Percentiles rank a stretch among this genome's conserved stretches.
phyloP scores from a whole-genome alignment of 106 monocot genomes.

The Dioscorea dumetorum region DNA sequence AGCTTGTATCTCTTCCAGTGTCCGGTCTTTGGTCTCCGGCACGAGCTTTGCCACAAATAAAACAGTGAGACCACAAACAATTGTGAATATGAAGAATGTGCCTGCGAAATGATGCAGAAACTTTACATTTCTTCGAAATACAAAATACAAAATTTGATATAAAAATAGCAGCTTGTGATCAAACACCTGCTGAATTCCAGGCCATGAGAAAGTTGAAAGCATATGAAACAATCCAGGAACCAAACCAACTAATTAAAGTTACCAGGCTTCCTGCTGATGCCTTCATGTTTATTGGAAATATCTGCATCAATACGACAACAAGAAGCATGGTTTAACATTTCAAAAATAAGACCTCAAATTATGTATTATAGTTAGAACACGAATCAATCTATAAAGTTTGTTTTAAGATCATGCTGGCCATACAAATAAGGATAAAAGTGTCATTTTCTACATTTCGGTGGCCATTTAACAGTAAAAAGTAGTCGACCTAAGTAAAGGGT shows the following conservation, averaged over 20 bases:
- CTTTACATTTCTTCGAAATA: background rate
- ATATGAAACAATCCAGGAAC: slow-evolving; percentile 26
- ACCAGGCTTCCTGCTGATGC: slow-evolving; percentile 38
- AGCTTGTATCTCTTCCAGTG: slow-evolving; percentile 12
- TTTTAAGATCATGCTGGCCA: too few relatives aligned
- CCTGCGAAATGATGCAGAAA: slow-evolving; percentile 11
- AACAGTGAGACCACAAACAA: slow-evolving; percentile 22
- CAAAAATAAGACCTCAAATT: background rate
- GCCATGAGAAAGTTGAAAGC: slow-evolving; percentile 21
- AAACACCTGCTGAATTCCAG: slow-evolving; percentile 26
- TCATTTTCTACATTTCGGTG: too few relatives aligned
- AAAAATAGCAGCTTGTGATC: background rate
- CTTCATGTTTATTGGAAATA: slow-evolving; percentile 53
- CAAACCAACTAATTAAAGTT: slow-evolving; percentile 22
- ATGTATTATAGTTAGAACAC: too few relatives aligned
- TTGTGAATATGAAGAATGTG: slow-evolving; percentile 30
- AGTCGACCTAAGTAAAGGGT: too few relatives aligned
- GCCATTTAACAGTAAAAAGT: too few relatives aligned
- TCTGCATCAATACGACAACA: slow-evolving; percentile 7
- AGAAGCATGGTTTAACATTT: background rate
- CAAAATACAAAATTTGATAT: background rate
- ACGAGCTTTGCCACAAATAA: slow-evolving; percentile 11
- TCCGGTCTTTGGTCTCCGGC: slow-evolving; percentile 14
- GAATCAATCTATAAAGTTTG: too few relatives aligned
- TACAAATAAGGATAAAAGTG: too few relatives aligned